These are phyloP conservation scores for Pyricularia grisea DNA, from an alignment of 2,329 filamentous ascomycete species.

Conservation along the genomic window DNA sequence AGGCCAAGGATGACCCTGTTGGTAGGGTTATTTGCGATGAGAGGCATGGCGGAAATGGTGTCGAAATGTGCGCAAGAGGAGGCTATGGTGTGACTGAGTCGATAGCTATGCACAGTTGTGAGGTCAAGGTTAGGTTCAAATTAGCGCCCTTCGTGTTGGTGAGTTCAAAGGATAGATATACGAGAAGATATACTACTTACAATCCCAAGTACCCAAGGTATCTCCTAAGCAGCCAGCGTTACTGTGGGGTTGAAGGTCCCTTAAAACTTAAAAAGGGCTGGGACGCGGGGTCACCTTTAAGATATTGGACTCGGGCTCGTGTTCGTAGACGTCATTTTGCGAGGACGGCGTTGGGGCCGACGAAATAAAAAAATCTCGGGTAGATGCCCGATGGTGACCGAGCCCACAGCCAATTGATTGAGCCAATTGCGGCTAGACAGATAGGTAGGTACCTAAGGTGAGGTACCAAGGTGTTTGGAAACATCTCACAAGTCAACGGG, in stretches of 20 bases:
- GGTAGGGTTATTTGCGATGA: constrained; percentile 4
- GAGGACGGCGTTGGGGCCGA: not conserved
- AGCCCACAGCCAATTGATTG: not conserved
- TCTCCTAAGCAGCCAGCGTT: not conserved
- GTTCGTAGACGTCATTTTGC: not conserved
- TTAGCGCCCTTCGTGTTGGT: not conserved
- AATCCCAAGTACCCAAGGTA: not conserved
- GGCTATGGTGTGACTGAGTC: not conserved
- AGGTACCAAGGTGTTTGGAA: not conserved
- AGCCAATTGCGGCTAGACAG: not conserved
- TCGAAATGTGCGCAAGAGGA: not conserved
- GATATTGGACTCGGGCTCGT: not conserved
- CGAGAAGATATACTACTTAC: not conserved
- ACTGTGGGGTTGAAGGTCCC: not conserved
- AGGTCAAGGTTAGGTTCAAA: not conserved
- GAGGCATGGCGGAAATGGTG: not conserved
- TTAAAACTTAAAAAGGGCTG: not conserved
- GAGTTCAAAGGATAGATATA: not conserved
- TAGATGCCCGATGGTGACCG: not conserved
- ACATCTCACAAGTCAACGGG: not conserved
- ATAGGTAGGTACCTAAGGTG: too few species aligned
- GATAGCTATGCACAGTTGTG: not conserved
- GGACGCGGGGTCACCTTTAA: not conserved
- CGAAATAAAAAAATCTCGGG: not conserved
- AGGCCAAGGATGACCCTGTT: constrained; percentile 53